Evolutionary conservation across 257 asterid species (phyloP).

Genomic region (Scutellaria galericulata): DNA sequence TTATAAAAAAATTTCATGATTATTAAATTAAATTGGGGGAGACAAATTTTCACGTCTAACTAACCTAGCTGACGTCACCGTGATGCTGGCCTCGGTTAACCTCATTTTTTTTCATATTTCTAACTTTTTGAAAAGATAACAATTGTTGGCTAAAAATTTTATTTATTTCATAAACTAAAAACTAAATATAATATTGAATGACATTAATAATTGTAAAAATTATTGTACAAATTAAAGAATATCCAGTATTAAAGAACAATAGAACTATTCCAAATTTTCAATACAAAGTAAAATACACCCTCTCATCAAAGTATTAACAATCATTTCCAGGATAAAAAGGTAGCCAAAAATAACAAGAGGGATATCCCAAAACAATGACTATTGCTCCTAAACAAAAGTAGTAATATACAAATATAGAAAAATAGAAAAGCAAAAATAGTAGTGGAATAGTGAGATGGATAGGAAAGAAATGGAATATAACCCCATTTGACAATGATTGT

Average conservation of each 20-base stretch:
- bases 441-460: slow-evolving; percentile 44
- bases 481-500: slow-evolving; percentile 34
- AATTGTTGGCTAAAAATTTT: no score
- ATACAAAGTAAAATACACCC: background rate
- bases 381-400: slow-evolving; percentile 1
- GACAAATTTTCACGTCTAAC: background rate
- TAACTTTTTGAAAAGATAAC: no score
- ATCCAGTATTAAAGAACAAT: background rate
- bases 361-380: slow-evolving; percentile 24
- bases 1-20: background rate
- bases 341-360: slow-evolving; percentile 13
- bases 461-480: slow-evolving; percentile 2
- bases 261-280: background rate
- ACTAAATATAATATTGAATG: no score
- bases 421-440: slow-evolving; percentile 18
- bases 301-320: no score
- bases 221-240: no score
- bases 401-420: slow-evolving; percentile 21
- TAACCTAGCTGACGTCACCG: slow-evolving; percentile 22
- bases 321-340: background rate
- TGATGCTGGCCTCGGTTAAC: slow-evolving; percentile 18
- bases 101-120: background rate
- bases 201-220: no score
- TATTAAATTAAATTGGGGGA: background rate
- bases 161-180: no score